Evolutionary conservation across 768 basidiomycete species (phyloP), one percentile per base, ranked within the genome.

Genomic region (Epithele typhae): DNA sequence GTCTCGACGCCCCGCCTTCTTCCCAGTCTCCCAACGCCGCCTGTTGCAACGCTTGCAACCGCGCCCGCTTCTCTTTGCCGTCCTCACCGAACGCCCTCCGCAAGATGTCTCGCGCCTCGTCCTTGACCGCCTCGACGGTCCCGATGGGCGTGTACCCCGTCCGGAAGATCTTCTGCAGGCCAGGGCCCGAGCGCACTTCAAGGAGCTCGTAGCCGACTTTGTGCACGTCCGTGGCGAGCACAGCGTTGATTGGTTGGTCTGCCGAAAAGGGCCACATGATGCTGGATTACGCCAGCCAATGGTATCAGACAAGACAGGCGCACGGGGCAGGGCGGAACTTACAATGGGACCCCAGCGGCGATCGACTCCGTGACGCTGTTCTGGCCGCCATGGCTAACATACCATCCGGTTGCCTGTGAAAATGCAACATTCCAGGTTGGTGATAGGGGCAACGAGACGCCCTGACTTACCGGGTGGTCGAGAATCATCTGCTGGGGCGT

Each of bases 181-280:
- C 53, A 10, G 39, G 17, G 5, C 55, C 52, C 6, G 37, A 45
- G 17, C 59, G 54, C 15, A 56, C 54, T 33, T 60, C 57, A 27
- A 60, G 36, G 12, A 60, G 55, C 52, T 60, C 54, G 47, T 56
- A 60, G n/a, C 52, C 59, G 25, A 58, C 41, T 18, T 53, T 33
- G 24, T 56, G 54, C 33, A 42, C 49, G 15, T 53, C 49, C 2
- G 54, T 48, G 21, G 55, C 39, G 18, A 48, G 45, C 15, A 56
- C 37, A 18, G 49, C 39, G 35, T 60, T 60, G 10, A 40, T 21
- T 3, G 59, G 54, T 35, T 60, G 59, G 34, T 60, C 57, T 17
- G 46, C 52, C 23, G 27, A 15, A 33, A 56, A 53, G 11, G 59
- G 59, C 59, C 59, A 60, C 21, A 52, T 49, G 21, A 60, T 60